Evolutionary conservation across 75 land plant species (phyloP).

Genomic region (Cupressus sempervirens): DNA sequence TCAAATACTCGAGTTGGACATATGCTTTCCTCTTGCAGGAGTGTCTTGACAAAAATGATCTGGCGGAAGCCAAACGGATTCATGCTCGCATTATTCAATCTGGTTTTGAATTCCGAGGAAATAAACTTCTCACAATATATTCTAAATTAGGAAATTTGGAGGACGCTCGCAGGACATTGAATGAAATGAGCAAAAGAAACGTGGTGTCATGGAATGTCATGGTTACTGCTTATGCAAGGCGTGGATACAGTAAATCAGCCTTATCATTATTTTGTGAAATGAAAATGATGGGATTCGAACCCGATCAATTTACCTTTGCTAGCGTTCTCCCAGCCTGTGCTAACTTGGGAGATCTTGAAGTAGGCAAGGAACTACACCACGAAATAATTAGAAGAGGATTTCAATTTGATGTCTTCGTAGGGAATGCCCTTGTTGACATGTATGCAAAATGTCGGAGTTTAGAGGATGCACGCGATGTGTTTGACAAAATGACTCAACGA

Average conservation of each 20-base stretch:
- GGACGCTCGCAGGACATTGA: slow-evolving; percentile 14
- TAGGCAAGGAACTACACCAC: slow-evolving; percentile 29
- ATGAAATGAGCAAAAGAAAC: slow-evolving; percentile 30
- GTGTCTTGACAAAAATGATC: background rate
- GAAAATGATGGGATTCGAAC: slow-evolving; percentile 9
- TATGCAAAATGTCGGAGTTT: slow-evolving; percentile 27
- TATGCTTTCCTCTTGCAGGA: background rate
- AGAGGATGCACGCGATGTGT: slow-evolving; percentile 21
- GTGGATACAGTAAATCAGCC: slow-evolving; percentile 14
- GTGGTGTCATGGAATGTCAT: slow-evolving; percentile 38
- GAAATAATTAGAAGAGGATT: slow-evolving; percentile 17
- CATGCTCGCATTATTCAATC: slow-evolving; percentile 5
- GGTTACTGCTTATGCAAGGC: slow-evolving; percentile 23
- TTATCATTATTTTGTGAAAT: slow-evolving; percentile 19
- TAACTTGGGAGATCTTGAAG: background rate
- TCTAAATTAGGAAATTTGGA: slow-evolving; percentile 29
- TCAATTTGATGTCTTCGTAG: slow-evolving; percentile 23
- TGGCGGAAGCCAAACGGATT: background rate
- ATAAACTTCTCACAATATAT: slow-evolving; percentile 38
- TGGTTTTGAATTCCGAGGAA: slow-evolving; percentile 12
- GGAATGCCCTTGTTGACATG: slow-evolving; percentile 46
- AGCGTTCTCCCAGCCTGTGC: slow-evolving; percentile 29
- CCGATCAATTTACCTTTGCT: slow-evolving; percentile 25
- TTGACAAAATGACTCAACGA: slow-evolving; percentile 18
- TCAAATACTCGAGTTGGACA: background rate